These are phyloP conservation scores for Globisporangium alternatum DNA, from an alignment of 352 stramenopile species.

Conservation along the genomic window DNA sequence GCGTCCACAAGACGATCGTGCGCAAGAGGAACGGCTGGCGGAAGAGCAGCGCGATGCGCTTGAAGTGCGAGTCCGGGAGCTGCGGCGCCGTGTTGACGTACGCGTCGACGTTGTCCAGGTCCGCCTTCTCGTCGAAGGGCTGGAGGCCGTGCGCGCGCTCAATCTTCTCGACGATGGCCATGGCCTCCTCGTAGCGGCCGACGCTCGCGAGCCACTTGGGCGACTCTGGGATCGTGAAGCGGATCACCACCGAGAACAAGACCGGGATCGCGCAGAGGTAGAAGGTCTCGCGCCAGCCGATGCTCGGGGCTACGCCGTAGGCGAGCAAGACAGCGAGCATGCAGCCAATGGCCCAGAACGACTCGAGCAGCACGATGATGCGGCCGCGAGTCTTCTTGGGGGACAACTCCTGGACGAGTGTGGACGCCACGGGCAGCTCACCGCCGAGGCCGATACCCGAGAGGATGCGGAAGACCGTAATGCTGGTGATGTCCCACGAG, in stretches of 20 bases:
- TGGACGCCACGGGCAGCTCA: conserved; percentile 55
- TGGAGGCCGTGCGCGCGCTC: conserved; percentile 46
- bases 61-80: conserved; percentile 45
- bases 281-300: conserved; percentile 63
- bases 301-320: conserved; percentile 39
- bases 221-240: conserved; percentile 57
- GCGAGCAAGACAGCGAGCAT: conserved; percentile 57
- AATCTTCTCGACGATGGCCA: conserved; percentile 54
- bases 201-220: conserved; percentile 72
- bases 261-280: conserved; percentile 50
- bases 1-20: conserved; percentile 59
- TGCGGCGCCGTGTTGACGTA: conserved; percentile 11
- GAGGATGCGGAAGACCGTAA: conserved; percentile 57
- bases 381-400: conserved; percentile 51
- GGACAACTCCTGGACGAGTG: conserved; percentile 60
- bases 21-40: conserved; percentile 43
- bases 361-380: conserved; percentile 67
- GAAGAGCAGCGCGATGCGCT: conserved; percentile 56
- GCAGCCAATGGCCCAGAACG: conserved; percentile 59
- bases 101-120: conserved; percentile 23
- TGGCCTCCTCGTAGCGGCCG: conserved; percentile 53
- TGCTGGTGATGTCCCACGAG: conserved; percentile 50
- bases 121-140: conserved; percentile 38
- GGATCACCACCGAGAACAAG: conserved; percentile 49
- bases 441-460: conserved; percentile 61